Percentiles rank a stretch among this genome's conserved stretches.
phyloP scores from a whole-genome alignment of 371 early-diverging fungal species.

The Mortierella sp. region DNA sequence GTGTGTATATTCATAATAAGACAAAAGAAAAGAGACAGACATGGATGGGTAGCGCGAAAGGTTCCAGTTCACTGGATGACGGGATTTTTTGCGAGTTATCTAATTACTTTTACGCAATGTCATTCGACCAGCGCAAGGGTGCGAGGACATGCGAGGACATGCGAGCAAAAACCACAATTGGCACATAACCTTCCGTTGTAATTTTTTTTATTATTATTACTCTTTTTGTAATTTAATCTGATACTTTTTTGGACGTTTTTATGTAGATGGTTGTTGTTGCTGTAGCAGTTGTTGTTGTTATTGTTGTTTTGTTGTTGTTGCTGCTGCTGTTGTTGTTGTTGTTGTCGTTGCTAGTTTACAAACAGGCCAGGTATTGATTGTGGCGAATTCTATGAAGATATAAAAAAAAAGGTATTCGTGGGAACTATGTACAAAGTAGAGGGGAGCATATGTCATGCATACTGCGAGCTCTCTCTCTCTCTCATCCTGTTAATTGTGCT shows the following conservation, averaged over 20 bases:
- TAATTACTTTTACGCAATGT: no score
- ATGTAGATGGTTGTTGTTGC: background rate
- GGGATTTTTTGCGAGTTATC: no score
- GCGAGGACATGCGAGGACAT: background rate
- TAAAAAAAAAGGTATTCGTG: constrained; percentile 8
- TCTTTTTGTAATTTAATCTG: background rate
- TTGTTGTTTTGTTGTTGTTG: background rate
- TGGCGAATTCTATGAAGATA: constrained; percentile 5
- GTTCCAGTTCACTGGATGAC: no score
- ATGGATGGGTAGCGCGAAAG: no score
- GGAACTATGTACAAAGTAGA: constrained; percentile 14
- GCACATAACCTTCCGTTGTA: background rate
- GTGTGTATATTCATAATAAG: no score
- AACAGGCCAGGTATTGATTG: background rate
- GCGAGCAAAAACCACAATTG: background rate
- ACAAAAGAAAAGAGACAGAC: no score
- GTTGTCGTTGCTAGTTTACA: background rate
- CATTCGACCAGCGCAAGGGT: background rate
- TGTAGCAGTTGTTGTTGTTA: background rate
- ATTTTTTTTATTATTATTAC: background rate
- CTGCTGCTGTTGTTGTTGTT: background rate
- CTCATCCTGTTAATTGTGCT: constrained; percentile 6
- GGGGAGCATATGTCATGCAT: background rate
- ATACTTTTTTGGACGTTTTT: no score
- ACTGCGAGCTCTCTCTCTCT: background rate